Evolutionary conservation across 2,329 filamentous ascomycete genomes (phyloP).

Genomic region (Passalora sequoiae): DNA sequence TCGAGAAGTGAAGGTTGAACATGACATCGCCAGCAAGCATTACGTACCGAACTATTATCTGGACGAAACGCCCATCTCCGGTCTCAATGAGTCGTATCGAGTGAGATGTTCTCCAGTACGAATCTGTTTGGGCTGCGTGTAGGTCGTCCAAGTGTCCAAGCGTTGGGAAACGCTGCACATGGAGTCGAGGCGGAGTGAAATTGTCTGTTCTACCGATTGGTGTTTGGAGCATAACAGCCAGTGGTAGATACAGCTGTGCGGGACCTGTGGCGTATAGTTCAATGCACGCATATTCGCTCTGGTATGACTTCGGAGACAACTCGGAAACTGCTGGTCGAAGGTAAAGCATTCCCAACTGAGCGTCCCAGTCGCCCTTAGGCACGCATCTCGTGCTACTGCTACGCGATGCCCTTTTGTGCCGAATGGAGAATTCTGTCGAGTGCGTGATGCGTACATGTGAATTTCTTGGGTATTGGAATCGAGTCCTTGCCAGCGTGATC

Average conservation of each 20-base stretch:
- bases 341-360: neutral
- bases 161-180: neutral
- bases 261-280: neutral
- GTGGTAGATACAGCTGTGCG: neutral
- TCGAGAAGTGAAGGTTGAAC: constrained; percentile 54
- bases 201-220: neutral
- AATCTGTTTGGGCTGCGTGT: no score
- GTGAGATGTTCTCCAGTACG: no score
- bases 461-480: neutral
- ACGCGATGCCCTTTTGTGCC: neutral
- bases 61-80: neutral
- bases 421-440: neutral
- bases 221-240: neutral
- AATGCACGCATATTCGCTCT: neutral
- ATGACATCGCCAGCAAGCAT: constrained; percentile 35
- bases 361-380: constrained; percentile 1
- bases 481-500: neutral
- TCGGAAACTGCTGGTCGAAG: neutral
- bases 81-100: neutral
- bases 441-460: neutral
- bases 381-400: neutral
- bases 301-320: no score
- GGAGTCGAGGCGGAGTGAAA: neutral
- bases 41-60: neutral
- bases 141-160: neutral